A percentile compares a stretch with the other conserved stretches of the same genome.
Conservation (phyloP, 371 early-diverging fungal genomes). For the Mortierella sp. region DNA sequence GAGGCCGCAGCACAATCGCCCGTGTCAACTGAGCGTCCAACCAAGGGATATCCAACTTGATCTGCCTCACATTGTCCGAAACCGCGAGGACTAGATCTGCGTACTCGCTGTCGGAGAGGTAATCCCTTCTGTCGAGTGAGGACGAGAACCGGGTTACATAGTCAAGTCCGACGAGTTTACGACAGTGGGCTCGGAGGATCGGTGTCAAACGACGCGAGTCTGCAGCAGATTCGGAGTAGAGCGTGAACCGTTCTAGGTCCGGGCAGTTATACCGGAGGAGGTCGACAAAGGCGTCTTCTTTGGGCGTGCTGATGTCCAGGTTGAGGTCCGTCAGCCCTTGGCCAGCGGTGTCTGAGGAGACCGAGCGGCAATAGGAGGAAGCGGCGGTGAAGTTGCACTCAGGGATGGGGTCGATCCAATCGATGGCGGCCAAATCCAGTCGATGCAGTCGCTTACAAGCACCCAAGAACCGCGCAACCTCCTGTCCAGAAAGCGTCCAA, state of each 20-base stretch:
- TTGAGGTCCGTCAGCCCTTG: constrained; percentile 24
- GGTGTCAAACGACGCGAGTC: constrained; percentile 32
- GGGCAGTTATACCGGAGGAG: constrained; percentile 31
- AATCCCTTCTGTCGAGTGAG: constrained; percentile 26
- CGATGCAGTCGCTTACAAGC: constrained; percentile 19
- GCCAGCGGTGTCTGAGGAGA: background rate
- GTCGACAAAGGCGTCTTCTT: constrained; percentile 35
- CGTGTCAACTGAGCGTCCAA: constrained; percentile 29
- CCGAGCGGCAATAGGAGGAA: background rate
- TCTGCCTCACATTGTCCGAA: background rate
- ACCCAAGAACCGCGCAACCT: constrained; percentile 24
- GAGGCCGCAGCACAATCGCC: constrained; percentile 28
- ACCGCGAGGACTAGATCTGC: constrained; percentile 24
- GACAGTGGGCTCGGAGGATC: constrained; percentile 25
- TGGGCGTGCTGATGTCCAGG: constrained; percentile 30
- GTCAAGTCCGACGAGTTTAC: constrained; percentile 26
- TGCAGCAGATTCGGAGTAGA: constrained; percentile 33
- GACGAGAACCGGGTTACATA: constrained; percentile 35
- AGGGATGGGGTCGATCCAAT: constrained; percentile 31
- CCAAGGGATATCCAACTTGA: constrained; percentile 47
- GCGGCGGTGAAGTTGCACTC: background rate
- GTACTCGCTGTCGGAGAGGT: constrained; percentile 37
- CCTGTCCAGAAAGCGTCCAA: constrained; percentile 34
- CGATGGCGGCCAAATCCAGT: constrained; percentile 28
- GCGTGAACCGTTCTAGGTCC: constrained; percentile 30